Base-by-base conservation (phyloP, 176 grass and related monocot species). In the Thinopyrum elongatum region DNA sequence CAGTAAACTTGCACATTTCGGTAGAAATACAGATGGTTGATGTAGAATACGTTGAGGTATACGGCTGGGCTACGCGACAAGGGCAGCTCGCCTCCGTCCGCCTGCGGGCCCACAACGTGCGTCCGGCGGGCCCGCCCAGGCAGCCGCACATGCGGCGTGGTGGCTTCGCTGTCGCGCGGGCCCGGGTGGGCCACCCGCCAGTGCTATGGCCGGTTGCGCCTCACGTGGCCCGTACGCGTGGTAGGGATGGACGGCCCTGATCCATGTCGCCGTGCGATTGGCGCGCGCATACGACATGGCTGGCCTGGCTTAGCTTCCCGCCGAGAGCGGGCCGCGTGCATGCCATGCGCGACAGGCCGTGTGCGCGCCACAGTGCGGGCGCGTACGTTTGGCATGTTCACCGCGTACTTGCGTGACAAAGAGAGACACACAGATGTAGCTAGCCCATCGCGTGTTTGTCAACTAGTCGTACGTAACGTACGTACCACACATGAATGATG, bases 121-220 rank as follows among this genome's bases (percentile, higher is more conserved):
- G 46, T 1, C 22, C 1, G 1, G 74, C 5, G 74, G 74, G 75
- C 51, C 75, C 75, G 75, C 51, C 3, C 1, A 0, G 10, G 51
- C 76, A 61, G 53, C 21, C 31, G 76, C 76, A 78, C 76, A 78
- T 78, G 76, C 53, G 31, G 23, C 36, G 78, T 63, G 35, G n/a
- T 36, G 59, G 35, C 23, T 59, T 29, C 23, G 60, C 60, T 80
- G 77, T 80, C 59, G 58, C 77, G 77, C 59, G 77, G 77, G 77
- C 22, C 4, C 0, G 8, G 12, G 25, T 2, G 75, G 51, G 53
- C 53, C 76, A 14, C 3, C 14, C 10, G 57, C 7, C 14, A 34
- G 70, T 41, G 68, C 68, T 22, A 15, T 4, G 51, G 53, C 28
- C 1, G 68, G 65, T 0, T 53, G 49, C 16, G 49, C 16, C 49